phyloP scores from a whole-genome alignment of 352 stramenopile species.

The Peronospora farinosa region DNA sequence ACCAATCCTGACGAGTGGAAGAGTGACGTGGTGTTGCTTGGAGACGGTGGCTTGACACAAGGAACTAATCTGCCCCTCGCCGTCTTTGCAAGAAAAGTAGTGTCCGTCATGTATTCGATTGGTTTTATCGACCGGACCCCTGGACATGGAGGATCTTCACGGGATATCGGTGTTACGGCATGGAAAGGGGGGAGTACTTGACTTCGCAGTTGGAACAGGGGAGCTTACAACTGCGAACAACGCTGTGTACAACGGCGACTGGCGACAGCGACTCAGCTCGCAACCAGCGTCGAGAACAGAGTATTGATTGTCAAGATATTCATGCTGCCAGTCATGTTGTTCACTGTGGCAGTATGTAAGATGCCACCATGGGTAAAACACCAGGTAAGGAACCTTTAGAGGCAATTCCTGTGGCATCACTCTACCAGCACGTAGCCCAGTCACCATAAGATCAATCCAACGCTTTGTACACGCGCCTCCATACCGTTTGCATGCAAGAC shows the following conservation, averaged over 20 bases:
- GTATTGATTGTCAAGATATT: neutral
- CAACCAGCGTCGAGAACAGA: neutral
- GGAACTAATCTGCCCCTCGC: too few relatives aligned
- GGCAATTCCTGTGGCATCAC: conserved; percentile 2
- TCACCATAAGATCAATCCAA: conserved; percentile 3
- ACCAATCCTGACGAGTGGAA: too few relatives aligned
- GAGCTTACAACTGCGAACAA: neutral
- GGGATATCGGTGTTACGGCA: neutral
- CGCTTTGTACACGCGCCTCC: neutral
- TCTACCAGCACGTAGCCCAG: neutral
- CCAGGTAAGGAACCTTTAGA: neutral
- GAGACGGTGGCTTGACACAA: too few relatives aligned
- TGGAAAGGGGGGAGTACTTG: too few relatives aligned
- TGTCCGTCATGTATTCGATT: too few relatives aligned
- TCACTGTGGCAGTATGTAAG: conserved; percentile 1
- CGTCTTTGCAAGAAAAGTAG: too few relatives aligned
- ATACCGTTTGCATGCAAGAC: neutral
- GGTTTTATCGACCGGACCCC: too few relatives aligned
- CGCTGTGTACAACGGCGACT: neutral
- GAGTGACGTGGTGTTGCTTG: too few relatives aligned
- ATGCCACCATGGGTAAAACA: too few relatives aligned
- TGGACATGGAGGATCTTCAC: too few relatives aligned
- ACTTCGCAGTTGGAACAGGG: neutral
- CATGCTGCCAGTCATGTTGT: neutral
- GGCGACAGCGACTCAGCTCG: neutral